Evolutionary conservation across 495 filamentous ascomycete species (phyloP), one percentile per base, ranked within the genome.

Genomic region (Massariosphaeria phaeospora): DNA sequence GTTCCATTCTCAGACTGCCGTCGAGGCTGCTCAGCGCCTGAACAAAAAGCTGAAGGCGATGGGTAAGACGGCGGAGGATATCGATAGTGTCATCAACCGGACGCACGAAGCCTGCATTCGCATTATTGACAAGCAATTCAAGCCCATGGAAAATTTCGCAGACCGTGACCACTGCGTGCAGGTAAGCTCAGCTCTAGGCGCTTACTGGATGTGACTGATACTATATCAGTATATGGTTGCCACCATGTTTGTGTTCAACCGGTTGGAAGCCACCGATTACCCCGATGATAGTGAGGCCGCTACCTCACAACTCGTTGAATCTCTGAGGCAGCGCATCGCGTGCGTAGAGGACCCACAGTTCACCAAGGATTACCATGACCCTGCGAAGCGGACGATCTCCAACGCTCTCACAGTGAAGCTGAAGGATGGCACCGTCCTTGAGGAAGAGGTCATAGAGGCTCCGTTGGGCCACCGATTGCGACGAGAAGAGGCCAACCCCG

Each of bases 41-140:
- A 81, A 93, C 75, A 75, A 78, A 66, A 82, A 89, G 71, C 82
- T 98, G 17, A 84, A 85, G 64, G 78, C 79, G 9, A 72, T 87
- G 73, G 91, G 89, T 70, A 96, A 96, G 79, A 88, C 84, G 49
- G 90, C 90, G 26, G 85, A 85, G 67, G 94, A 98, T 66, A 97
- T 98, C 74, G 89, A 95, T 73, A 80, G 77, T 42, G 80, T 98
- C 66, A 87, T 84, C 57, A 95, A 91, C 79, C 84, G 93, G 60
- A 98, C 93, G 1, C 93, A 98, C 74, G 93, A 98, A 73, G 93
- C 93, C 29, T 97, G 94, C 72, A 81, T 97, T 64, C 88, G 93
- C 48, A 98, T 98, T 73, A 98, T 98, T 67, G 93, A 98, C 80
- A 98, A 98, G 80, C 94, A 97, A 73, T 93, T 95, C 79, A 97